Conservation (phyloP, 2,329 filamentous ascomycete genomes). For the Calonectria ilicicola region DNA sequence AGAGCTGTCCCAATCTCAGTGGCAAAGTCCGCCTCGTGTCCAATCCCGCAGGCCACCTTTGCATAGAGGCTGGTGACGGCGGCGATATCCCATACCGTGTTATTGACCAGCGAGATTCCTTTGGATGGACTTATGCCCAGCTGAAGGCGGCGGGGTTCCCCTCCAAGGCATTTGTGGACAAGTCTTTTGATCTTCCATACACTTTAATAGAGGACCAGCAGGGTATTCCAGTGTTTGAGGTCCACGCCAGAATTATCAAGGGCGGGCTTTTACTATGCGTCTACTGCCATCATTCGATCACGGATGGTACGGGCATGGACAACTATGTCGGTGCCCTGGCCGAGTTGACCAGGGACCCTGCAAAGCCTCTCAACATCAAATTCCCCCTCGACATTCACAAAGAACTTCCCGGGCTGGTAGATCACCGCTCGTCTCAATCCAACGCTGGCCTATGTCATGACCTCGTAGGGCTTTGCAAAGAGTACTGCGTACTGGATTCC, state of each 20-base stretch:
- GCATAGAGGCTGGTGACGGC: background rate
- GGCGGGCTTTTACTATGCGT: background rate
- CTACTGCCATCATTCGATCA: constrained; percentile 6
- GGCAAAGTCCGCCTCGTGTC: background rate
- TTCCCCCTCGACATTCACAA: background rate
- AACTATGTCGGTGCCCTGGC: background rate
- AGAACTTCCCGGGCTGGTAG: background rate
- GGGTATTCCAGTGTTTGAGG: constrained; percentile 3
- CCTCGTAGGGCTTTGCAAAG: background rate
- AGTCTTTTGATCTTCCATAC: constrained; percentile 1
- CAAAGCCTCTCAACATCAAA: background rate
- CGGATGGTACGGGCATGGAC: background rate
- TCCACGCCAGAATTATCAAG: background rate
- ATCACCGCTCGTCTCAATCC: background rate
- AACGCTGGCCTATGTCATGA: background rate
- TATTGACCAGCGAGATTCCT: background rate
- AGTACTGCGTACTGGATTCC: background rate
- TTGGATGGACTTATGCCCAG: background rate
- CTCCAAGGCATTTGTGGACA: background rate
- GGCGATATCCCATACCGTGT: background rate
- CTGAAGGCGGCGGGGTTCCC: constrained; percentile 1
- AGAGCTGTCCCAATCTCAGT: background rate
- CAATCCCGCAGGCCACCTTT: background rate
- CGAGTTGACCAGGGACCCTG: background rate
- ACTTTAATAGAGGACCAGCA: background rate